Base-by-base conservation (phyloP, 768 basidiomycete species). In the Russula olivacea region DNA sequence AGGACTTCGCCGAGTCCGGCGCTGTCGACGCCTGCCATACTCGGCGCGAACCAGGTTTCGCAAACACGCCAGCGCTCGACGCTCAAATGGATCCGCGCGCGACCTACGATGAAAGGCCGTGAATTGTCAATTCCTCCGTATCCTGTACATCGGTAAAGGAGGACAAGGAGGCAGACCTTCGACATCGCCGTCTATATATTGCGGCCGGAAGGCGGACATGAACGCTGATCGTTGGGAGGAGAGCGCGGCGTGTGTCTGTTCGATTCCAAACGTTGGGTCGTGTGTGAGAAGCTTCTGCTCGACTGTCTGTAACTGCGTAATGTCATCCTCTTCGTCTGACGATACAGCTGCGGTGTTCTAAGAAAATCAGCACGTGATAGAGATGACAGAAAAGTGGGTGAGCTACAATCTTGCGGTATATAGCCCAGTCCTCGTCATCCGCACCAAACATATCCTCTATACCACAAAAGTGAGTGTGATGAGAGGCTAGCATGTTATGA, bases 381-480 rank as follows among this genome's bases (percentile, higher is more conserved):
- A 6, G 36, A 34, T 38, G 38, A 2, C 38, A 40, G 15, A 40
- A 5, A 40, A 48, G n/a, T 15, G 30, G n/a, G 3, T 14, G 38
- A 73, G 83, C 66, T 71, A 95, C 95, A 63, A 99, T 94, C 75
- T 98, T 94, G 67, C 96, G 91, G 72, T 98, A 98, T 62, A 98
- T 93, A 0, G 88, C 88, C 95, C 96, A 98, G 71, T 98, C 96
- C 8, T 89, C 93, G 71, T 98, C 95, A 67, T 96, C 88, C 19
- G 86, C 87, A 4, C 96, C 94, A 71, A 98, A 99, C 76, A 79
- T 86, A 68, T 98, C 95, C 78, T 98, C 95, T 89, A 41, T 40
- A 17, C n/a, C 23, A 48, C 3, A 10, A 11, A 4, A 47, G 17
- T 61, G 25, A 66, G 14, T 7, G 61, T 52, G 48, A 15, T 17